These are phyloP conservation scores for Aspergillus novofumigatus DNA, from an alignment of 2,329 filamentous ascomycete genomes.

Conservation along the genomic window DNA sequence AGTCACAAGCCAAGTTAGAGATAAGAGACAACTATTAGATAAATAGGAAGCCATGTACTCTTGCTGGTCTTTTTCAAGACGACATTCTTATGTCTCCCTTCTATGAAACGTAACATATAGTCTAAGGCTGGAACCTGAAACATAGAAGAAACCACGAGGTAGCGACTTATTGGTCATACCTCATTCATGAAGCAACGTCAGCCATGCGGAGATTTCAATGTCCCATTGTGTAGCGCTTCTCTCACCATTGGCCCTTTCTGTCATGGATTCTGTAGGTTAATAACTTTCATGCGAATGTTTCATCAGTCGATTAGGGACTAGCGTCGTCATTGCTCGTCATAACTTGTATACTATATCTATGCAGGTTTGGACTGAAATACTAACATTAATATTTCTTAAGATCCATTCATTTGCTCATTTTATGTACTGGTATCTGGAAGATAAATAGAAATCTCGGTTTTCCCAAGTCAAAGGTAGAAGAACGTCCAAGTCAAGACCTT, in stretches of 20 bases:
- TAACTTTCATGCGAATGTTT: background rate
- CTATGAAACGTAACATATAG: no score
- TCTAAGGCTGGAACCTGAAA: no score
- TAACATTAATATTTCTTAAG: background rate
- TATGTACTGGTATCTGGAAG: constrained; percentile 17
- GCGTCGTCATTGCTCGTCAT: no score
- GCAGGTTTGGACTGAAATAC: background rate
- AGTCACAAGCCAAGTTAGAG: no score
- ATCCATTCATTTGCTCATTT: constrained; percentile 2
- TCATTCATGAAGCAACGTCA: background rate
- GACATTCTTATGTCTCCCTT: background rate
- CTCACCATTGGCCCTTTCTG: background rate
- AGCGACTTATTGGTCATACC: background rate
- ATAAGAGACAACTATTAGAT: no score
- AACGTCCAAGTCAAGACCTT: constrained; percentile 23
- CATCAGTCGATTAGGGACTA: background rate
- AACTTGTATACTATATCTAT: background rate
- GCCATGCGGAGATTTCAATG: no score
- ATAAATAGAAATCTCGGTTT: background rate
- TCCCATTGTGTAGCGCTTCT: background rate
- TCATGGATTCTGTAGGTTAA: background rate
- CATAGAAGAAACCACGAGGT: background rate
- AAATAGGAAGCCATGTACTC: no score
- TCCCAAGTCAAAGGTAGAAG: constrained; percentile 1
- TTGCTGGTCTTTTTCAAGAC: no score